These are phyloP conservation scores for Exutisphaerella laricina DNA, from an alignment of 2,329 filamentous ascomycete genomes.

Conservation along the genomic window DNA sequence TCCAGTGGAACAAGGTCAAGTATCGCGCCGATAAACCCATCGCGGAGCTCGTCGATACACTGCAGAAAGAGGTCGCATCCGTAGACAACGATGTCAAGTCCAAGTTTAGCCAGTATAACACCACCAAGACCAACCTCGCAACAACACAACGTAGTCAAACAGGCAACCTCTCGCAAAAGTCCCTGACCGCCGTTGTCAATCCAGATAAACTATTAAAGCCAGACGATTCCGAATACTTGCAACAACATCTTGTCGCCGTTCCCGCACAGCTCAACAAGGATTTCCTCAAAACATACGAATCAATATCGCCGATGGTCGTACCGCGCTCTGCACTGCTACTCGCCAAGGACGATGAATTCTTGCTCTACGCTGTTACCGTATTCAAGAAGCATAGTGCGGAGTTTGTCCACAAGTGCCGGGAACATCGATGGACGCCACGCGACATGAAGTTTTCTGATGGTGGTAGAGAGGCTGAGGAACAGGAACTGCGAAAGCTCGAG, in stretches of 20 bases:
- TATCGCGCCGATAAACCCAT: constrained; percentile 91
- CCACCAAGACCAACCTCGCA: constrained; percentile 77
- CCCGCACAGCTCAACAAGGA: constrained; percentile 76
- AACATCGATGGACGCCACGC: constrained; percentile 89
- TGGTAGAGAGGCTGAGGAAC: constrained; percentile 80
- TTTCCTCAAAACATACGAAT: constrained; percentile 85
- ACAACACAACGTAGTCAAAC: constrained; percentile 81
- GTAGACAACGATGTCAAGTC: constrained; percentile 94
- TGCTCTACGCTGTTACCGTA: constrained; percentile 78
- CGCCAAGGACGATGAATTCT: constrained; percentile 82
- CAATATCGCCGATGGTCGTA: constrained; percentile 82
- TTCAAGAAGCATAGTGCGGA: constrained; percentile 89
- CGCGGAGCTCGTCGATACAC: constrained; percentile 74
- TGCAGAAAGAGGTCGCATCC: constrained; percentile 88
- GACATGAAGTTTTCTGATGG: constrained; percentile 93
- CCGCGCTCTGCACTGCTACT: constrained; percentile 78
- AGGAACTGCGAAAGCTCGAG: constrained; percentile 74
- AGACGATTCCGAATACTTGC: constrained; percentile 84
- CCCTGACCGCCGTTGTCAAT: constrained; percentile 80
- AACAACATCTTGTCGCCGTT: constrained; percentile 89
- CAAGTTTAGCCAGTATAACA: constrained; percentile 93
- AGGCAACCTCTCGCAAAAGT: constrained; percentile 91
- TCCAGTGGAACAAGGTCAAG: constrained; percentile 96
- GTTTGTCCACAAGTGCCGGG: constrained; percentile 86
- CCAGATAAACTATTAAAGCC: constrained; percentile 68